Base-by-base conservation (phyloP, 2,329 filamentous ascomycete species). In the Zasmidium citrigriseum region DNA sequence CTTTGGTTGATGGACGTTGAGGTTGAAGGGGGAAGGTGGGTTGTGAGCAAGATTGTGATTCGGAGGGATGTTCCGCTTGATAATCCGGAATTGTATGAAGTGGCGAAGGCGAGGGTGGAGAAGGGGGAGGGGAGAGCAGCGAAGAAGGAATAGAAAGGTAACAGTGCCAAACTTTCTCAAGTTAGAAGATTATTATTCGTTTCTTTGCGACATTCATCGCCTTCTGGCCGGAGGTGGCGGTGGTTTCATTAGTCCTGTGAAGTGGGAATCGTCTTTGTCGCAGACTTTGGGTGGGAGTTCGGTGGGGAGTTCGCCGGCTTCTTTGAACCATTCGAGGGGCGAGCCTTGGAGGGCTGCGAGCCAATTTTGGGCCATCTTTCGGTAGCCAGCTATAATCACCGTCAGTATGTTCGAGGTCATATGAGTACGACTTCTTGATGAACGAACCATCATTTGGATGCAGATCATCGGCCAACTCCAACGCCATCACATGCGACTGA, bases 371-470 rank as follows among this genome's bases (percentile, higher is more conserved):
- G 34, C 34, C 34, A 41, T 41, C 7, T 41, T 9, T 16, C 7
- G 7, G 16, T 41, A 41, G 16, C 34, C 34, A 16, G 34, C 34
- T 41, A n/a, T n/a, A n/a, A n/a, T n/a, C n/a, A n/a, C n/a, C n/a
- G n/a, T n/a, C n/a, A 29, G 34, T 41, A 41, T 11, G 4, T 41
- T 41, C 12, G 14, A 16, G 18, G 34, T 41, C 7, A 41, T 34
- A n/a, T n/a, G 34, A 41, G 34, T 4, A n/a, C 18, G 16, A 16
- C 57, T 59, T 59, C n/a, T 54, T 59, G 16, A 49, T 50, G 49
- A 54, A 59, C 10, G 51, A 54, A 21, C 18, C 22, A 59, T 54
- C 57, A 57, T 56, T 59, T 2, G 60, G 60, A 57, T 62, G 60
- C 46, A 62, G 22, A 2, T 51, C 60, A 38, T 62, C 60, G 14